Conservation (phyloP, 2,329 filamentous ascomycete species). For the Pseudogymnoascus sp. region DNA sequence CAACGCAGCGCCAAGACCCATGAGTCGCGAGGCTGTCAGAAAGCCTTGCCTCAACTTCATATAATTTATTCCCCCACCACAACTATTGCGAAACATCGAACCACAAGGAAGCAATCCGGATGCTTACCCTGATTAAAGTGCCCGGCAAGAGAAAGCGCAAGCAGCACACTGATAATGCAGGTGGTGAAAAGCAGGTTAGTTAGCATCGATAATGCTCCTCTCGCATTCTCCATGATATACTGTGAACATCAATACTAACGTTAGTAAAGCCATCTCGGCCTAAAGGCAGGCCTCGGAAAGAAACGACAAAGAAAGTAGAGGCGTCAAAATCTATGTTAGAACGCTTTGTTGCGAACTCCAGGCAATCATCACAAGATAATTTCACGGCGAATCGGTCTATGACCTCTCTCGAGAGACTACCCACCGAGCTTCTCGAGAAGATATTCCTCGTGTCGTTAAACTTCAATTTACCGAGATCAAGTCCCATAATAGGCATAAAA, state of each 20-base stretch:
- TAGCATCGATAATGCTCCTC: not conserved
- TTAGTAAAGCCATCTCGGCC: not conserved
- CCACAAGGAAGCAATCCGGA: conserved; percentile 2
- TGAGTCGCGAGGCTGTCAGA: not conserved
- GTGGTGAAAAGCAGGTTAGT: conserved; percentile 1
- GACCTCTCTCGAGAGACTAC: conserved; percentile 26
- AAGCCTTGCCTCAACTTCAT: not conserved
- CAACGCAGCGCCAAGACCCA: conserved; percentile 1
- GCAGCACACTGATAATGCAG: conserved; percentile 15
- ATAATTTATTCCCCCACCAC: not conserved
- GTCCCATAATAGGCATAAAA: conserved; percentile 25
- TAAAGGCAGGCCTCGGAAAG: conserved; percentile 3
- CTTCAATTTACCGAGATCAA: conserved; percentile 24
- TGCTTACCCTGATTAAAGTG: conserved; percentile 26
- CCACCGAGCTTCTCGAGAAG: conserved; percentile 25
- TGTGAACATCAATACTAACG: not conserved
- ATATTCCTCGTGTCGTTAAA: conserved; percentile 27
- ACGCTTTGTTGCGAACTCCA: not conserved
- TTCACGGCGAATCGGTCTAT: conserved; percentile 25
- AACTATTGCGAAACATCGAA: not conserved
- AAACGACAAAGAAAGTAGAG: not conserved
- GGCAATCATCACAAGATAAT: conserved; percentile 21
- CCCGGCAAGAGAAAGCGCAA: conserved; percentile 24
- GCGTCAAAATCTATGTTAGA: not conserved
- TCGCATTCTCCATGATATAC: not conserved